These are phyloP conservation scores for Ciborinia camelliae DNA, from an alignment of 2,329 filamentous ascomycete genomes.

Conservation along the genomic window DNA sequence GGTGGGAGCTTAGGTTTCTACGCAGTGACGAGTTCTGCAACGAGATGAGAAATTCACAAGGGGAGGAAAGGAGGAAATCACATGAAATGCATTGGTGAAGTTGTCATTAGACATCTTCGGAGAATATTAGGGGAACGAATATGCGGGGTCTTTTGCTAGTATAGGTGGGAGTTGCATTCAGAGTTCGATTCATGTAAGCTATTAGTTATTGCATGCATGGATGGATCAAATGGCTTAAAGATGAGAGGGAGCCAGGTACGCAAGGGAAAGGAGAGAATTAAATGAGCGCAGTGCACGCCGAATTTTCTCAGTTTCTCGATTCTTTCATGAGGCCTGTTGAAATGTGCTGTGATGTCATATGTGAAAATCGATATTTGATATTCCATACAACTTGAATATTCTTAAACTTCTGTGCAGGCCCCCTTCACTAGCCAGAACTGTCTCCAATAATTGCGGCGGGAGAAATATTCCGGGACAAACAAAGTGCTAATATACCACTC, in stretches of 20 bases:
- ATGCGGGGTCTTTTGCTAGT: constrained; percentile 14
- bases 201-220: constrained; percentile 13
- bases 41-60: constrained; percentile 5
- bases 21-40: constrained; percentile 12
- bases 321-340: background rate
- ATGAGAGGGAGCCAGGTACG: background rate
- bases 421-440: no score
- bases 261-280: constrained; percentile 12
- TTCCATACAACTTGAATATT: no score
- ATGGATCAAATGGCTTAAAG: background rate
- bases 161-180: constrained; percentile 8
- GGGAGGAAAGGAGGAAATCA: background rate
- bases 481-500: no score
- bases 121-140: background rate
- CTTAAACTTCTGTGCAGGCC: no score
- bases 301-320: background rate
- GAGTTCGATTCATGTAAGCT: constrained; percentile 16
- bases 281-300: constrained; percentile 7
- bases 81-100: background rate
- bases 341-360: background rate
- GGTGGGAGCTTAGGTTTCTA: background rate
- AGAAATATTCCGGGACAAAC: no score
- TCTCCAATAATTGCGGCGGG: no score
- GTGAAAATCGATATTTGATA: background rate
- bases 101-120: background rate